phyloP scores from a whole-genome alignment of 495 filamentous ascomycete species.

The Glutinoglossum americanum region DNA sequence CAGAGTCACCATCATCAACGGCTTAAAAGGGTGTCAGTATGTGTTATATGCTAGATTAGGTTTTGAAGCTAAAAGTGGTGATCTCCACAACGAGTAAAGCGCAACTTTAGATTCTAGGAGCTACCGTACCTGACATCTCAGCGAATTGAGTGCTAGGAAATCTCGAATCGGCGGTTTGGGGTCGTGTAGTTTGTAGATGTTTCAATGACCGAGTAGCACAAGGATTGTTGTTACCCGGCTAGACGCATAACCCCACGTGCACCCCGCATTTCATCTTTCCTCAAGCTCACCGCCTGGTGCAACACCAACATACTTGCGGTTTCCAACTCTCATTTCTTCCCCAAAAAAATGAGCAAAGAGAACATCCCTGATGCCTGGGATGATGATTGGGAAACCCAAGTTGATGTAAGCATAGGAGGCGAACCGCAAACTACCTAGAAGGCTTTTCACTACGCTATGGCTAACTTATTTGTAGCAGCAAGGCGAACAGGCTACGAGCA shows the following conservation, averaged over 20 bases:
- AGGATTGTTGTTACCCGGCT: neutral
- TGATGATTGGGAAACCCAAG: slow-evolving; percentile 67
- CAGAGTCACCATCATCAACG: neutral
- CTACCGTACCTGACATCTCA: neutral
- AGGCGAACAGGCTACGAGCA: slow-evolving; percentile 7
- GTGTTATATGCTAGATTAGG: too few species aligned
- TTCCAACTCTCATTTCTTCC: neutral
- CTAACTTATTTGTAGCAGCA: slow-evolving; percentile 4
- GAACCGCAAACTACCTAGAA: neutral
- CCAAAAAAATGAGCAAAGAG: slow-evolving; percentile 23
- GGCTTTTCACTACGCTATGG: neutral
- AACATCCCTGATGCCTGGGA: slow-evolving; percentile 67
- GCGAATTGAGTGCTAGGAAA: neutral
- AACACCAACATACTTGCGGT: neutral
- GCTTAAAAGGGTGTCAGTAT: neutral
- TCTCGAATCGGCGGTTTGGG: neutral
- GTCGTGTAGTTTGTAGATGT: too few species aligned
- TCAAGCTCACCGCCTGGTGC: neutral
- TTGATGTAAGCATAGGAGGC: slow-evolving; percentile 31
- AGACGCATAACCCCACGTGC: neutral
- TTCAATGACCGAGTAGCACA: too few species aligned
- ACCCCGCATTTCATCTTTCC: neutral
- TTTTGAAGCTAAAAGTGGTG: neutral
- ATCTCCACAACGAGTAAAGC: neutral
- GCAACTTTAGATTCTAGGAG: neutral